Conservation (phyloP, 305 asterid species). For the Fraxinus ornus region DNA sequence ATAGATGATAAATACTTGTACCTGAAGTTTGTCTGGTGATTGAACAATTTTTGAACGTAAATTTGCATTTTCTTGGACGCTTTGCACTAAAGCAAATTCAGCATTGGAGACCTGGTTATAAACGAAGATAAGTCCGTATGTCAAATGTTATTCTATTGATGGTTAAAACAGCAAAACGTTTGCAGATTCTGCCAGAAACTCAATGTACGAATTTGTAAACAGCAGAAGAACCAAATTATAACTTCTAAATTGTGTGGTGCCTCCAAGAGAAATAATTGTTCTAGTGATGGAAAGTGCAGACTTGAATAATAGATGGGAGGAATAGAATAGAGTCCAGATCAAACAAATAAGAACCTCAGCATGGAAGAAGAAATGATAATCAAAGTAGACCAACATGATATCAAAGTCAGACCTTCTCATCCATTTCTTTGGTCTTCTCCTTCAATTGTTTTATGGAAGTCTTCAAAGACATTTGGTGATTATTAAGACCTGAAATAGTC, state of each 20-base stretch:
- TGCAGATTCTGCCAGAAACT: constrained; percentile 16
- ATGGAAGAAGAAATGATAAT: not conserved
- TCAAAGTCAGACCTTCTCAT: constrained; percentile 61
- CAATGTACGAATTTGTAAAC: constrained; percentile 4
- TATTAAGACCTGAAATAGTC: constrained; percentile 68
- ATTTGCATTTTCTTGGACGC: constrained; percentile 81
- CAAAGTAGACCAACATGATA: constrained; percentile 8
- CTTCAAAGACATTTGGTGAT: constrained; percentile 75
- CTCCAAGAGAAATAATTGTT: not conserved
- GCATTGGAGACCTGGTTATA: constrained; percentile 69
- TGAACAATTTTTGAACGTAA: constrained; percentile 87
- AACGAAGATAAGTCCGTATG: constrained; percentile 23
- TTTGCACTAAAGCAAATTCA: constrained; percentile 71
- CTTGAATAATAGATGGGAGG: not conserved
- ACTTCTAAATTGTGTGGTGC: not conserved
- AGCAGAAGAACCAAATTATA: not conserved
- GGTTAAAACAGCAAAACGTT: not conserved
- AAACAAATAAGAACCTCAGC: not conserved
- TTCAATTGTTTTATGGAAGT: constrained; percentile 54
- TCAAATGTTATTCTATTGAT: not conserved
- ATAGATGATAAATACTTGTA: constrained; percentile 21
- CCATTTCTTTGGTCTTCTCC: constrained; percentile 75
- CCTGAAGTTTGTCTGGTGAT: constrained; percentile 99
- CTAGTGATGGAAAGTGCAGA: not conserved
- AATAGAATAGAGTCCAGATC: constrained; percentile 7